phyloP scores from a whole-genome alignment of 140 eudicot species.

The Stevia rebaudiana region DNA sequence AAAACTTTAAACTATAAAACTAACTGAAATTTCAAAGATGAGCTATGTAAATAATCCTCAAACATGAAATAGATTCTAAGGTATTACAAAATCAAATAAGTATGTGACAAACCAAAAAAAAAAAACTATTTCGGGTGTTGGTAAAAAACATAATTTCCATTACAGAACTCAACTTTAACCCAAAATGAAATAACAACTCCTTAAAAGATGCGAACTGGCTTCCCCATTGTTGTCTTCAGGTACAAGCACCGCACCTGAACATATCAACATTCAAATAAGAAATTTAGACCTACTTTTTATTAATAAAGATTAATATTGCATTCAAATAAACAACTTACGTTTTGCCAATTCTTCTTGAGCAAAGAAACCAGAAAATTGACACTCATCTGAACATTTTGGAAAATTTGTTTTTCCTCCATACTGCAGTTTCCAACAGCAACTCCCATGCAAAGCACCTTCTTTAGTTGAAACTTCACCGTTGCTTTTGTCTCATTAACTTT shows the following conservation, averaged over 20 bases:
- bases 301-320: neutral
- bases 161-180: too few species aligned
- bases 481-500: conserved; percentile 70
- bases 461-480: conserved; percentile 64
- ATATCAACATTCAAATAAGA: neutral
- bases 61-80: neutral
- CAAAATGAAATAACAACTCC: conserved; percentile 14
- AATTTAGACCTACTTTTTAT: neutral
- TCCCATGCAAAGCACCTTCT: conserved; percentile 82
- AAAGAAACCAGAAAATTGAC: conserved; percentile 78
- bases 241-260: conserved; percentile 80
- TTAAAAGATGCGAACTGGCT: conserved; percentile 63
- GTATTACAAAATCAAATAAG: conserved; percentile 14
- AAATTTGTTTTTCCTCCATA: conserved; percentile 73
- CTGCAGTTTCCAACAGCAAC: conserved; percentile 68
- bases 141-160: conserved; percentile 10
- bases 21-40: neutral
- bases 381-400: conserved; percentile 78
- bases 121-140: conserved; percentile 2
- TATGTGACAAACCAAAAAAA: conserved; percentile 27
- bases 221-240: conserved; percentile 85
- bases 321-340: conserved; percentile 32
- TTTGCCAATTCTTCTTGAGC: conserved; percentile 86
- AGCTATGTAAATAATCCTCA: neutral
- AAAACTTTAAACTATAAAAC: too few species aligned